phyloP scores from a whole-genome alignment of 257 asterid genomes.

The Ilex aquifolium region DNA sequence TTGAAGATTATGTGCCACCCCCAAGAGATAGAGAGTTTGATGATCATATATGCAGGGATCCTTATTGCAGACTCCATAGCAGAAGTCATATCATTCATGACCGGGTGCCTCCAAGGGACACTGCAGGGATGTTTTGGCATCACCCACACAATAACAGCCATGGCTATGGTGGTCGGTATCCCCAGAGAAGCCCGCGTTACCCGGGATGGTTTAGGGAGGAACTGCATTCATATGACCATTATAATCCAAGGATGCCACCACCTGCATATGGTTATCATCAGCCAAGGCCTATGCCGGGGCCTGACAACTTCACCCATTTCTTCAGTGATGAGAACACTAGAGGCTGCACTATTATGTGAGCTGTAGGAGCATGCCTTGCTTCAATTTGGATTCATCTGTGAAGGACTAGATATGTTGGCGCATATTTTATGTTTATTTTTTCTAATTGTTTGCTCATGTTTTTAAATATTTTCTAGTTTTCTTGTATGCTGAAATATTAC shows the following conservation, averaged over 20 bases:
- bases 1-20: conserved; percentile 18
- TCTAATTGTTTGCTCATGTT: no score
- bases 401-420: no score
- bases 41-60: conserved; percentile 14
- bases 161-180: no score
- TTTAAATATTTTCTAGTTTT: no score
- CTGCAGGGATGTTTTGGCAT: background rate
- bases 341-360: conserved; percentile 7
- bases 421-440: no score
- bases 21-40: conserved; percentile 4
- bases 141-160: background rate
- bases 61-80: conserved; percentile 13
- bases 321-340: conserved; percentile 9
- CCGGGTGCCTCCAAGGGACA: background rate
- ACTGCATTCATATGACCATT: background rate
- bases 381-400: no score
- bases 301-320: background rate
- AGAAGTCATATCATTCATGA: conserved; percentile 9
- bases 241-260: background rate
- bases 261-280: conserved; percentile 1
- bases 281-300: conserved; percentile 1
- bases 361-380: background rate
- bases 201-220: conserved; percentile 8
- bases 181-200: background rate
- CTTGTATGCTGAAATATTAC: no score